These are phyloP conservation scores for Calonectria ilicicola DNA, from an alignment of 2,329 filamentous ascomycete species.

Conservation along the genomic window DNA sequence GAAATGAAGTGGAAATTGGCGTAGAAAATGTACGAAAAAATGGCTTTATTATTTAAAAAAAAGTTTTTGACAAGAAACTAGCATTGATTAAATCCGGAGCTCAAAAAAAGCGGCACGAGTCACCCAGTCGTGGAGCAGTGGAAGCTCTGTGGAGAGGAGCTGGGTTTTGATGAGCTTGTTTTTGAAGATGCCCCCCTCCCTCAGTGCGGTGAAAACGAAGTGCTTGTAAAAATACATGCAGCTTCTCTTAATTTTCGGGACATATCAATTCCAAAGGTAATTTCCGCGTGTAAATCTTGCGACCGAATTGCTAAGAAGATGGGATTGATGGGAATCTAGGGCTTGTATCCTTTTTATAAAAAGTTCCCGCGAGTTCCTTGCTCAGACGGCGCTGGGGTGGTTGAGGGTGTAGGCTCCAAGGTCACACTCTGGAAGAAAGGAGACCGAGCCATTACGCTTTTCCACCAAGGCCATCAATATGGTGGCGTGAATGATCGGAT, in stretches of 20 bases:
- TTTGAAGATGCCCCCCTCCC: too few species aligned
- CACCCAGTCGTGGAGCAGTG: too few species aligned
- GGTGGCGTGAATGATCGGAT: background rate
- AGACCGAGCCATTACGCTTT: background rate
- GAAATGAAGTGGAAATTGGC: too few species aligned
- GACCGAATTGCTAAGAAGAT: too few species aligned
- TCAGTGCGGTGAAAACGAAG: background rate
- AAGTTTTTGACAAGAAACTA: too few species aligned
- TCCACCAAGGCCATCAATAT: background rate
- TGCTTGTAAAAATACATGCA: background rate
- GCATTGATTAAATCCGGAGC: too few species aligned
- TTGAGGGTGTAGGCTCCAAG: background rate
- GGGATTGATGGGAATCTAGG: background rate
- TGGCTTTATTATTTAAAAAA: too few species aligned
- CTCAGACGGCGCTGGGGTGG: background rate
- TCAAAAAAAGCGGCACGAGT: too few species aligned
- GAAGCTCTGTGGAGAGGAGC: too few species aligned
- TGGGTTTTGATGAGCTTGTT: too few species aligned
- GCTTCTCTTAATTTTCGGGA: slow-evolving; percentile 1
- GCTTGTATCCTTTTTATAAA: background rate
- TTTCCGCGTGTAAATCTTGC: background rate
- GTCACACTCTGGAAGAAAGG: background rate
- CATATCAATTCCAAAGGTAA: background rate
- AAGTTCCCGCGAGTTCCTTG: background rate
- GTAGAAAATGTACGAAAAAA: too few species aligned